Percentiles rank a stretch among this genome's conserved stretches.
Conservation (phyloP, 2,329 filamentous ascomycete species). For the Stagonosporopsis chrysanthemi region DNA sequence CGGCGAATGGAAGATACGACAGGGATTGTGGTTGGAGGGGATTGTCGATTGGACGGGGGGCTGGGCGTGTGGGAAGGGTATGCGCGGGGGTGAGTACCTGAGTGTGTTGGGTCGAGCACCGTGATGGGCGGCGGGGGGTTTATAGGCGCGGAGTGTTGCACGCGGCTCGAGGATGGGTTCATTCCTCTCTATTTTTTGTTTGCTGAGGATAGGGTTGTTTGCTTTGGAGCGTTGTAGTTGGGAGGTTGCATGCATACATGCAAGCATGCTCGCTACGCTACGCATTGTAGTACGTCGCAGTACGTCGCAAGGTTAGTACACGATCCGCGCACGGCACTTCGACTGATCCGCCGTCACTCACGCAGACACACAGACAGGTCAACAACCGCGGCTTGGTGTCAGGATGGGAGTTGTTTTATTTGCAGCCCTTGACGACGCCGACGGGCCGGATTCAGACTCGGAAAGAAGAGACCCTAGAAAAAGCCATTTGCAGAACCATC, state of each 20-base stretch:
- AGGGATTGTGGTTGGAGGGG: too few relatives aligned
- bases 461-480: slow-evolving; percentile 28
- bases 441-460: slow-evolving; percentile 18
- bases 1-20: too few relatives aligned
- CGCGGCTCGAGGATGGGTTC: not conserved
- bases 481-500: slow-evolving; percentile 38
- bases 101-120: slow-evolving; percentile 18
- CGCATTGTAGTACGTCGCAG: too few relatives aligned
- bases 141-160: not conserved
- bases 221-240: too few relatives aligned
- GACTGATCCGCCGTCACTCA: not conserved
- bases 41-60: too few relatives aligned
- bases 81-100: slow-evolving; percentile 15
- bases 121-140: slow-evolving; percentile 9
- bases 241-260: too few relatives aligned
- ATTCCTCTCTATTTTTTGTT: too few relatives aligned
- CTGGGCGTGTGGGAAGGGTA: too few relatives aligned
- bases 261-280: too few relatives aligned
- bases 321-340: not conserved
- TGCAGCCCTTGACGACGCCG: slow-evolving; percentile 30
- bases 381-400: slow-evolving; percentile 17
- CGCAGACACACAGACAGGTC: not conserved
- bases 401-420: slow-evolving; percentile 38
- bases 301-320: too few relatives aligned
- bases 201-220: too few relatives aligned